Percentiles rank a stretch among this genome's conserved stretches.
Evolutionary conservation across 805 yeast genomes (phyloP).

Genomic region (Spathaspora arborariae): DNA sequence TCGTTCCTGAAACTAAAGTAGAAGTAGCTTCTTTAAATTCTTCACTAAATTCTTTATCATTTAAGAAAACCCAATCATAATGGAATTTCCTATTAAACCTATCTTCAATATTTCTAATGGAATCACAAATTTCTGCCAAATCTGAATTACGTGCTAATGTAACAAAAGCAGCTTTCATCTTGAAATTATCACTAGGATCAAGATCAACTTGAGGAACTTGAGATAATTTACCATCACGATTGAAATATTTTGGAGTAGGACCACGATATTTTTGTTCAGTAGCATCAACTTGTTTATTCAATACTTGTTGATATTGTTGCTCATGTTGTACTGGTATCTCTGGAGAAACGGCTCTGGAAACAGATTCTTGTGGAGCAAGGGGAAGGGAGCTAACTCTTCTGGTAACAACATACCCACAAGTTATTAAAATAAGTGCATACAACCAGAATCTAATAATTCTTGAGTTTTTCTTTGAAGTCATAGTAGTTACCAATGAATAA

Average conservation of each 20-base stretch:
- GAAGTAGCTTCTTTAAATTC: conserved; percentile 69
- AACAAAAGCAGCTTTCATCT: conserved; percentile 73
- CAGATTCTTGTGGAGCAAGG: neutral
- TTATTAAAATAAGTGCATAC: no score
- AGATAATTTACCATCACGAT: conserved; percentile 3
- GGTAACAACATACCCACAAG: no score
- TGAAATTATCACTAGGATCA: conserved; percentile 15
- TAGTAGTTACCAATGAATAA: no score
- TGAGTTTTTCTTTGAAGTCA: no score
- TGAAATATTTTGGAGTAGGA: conserved; percentile 7
- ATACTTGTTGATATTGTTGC: conserved; percentile 1
- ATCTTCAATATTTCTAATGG: conserved; percentile 79
- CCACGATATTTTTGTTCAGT: conserved; percentile 6
- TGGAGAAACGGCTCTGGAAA: neutral
- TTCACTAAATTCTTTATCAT: conserved; percentile 77
- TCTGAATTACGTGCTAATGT: conserved; percentile 74
- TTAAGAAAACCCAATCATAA: conserved; percentile 93
- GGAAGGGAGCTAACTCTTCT: no score
- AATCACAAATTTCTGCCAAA: conserved; percentile 51
- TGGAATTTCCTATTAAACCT: conserved; percentile 75
- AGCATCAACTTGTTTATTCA: neutral
- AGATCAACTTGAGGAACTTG: conserved; percentile 8
- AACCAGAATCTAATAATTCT: no score
- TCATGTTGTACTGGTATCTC: neutral
- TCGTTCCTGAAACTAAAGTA: conserved; percentile 67